These are phyloP conservation scores for Fomitopsis serialis DNA, from an alignment of 768 basidiomycete species.

Conservation along the genomic window DNA sequence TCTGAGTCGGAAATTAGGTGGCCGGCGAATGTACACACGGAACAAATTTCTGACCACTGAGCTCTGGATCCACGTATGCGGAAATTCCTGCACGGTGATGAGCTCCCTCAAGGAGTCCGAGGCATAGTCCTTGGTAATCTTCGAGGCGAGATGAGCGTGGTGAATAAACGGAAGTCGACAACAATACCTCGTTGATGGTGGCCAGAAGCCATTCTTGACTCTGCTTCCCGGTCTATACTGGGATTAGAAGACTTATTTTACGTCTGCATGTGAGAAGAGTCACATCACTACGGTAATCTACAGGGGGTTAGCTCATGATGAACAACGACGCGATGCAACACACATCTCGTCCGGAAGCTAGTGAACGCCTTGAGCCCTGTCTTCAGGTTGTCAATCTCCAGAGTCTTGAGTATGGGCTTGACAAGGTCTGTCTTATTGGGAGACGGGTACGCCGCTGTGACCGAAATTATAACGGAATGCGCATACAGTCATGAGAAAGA, in stretches of 20 bases:
- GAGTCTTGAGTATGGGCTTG: constrained; percentile 54
- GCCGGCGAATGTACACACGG: constrained; percentile 2
- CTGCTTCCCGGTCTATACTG: constrained; percentile 59
- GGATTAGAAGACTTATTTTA: neutral
- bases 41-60: constrained; percentile 46
- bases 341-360: constrained; percentile 72
- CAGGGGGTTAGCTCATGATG: constrained; percentile 4
- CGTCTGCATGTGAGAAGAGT: neutral
- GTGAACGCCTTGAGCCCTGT: constrained; percentile 62
- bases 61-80: constrained; percentile 84
- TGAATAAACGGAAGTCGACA: neutral
- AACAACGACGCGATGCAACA: constrained; percentile 18
- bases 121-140: constrained; percentile 65
- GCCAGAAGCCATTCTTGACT: constrained; percentile 75
- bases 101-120: constrained; percentile 45
- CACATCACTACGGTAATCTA: constrained; percentile 77
- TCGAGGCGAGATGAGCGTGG: constrained; percentile 6
- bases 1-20: constrained; percentile 33
- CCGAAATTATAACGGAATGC: constrained; percentile 12
- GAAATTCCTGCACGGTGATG: constrained; percentile 69
- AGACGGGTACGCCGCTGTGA: constrained; percentile 47
- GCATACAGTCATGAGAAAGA: constrained; percentile 8
- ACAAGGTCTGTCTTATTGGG: constrained; percentile 60
- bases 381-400: constrained; percentile 61
- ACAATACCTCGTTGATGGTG: constrained; percentile 55